Conservation (phyloP, 2,329 filamentous ascomycete genomes). For the Albifimbria verrucaria region DNA sequence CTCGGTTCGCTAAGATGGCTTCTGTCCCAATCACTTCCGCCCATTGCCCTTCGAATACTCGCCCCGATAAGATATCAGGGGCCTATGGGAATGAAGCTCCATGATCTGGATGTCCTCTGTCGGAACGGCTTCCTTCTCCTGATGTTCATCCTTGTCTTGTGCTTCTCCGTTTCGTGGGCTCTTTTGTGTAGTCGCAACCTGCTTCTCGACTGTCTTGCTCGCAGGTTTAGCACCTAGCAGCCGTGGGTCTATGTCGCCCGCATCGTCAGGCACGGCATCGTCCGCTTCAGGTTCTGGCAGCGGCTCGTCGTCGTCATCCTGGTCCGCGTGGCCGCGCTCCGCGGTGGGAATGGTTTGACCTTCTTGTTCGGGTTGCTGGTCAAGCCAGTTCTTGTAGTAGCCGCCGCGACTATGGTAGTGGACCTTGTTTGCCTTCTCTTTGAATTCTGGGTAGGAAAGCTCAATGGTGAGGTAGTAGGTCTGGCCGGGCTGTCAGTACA, state of each 20-base stretch:
- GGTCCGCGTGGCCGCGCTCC: conserved; percentile 15
- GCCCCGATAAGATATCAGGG: conserved; percentile 75
- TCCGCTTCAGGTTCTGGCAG: conserved; percentile 33
- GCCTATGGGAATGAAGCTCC: conserved; percentile 74
- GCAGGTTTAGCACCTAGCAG: conserved; percentile 3
- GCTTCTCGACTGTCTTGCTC: not conserved
- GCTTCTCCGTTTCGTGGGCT: conserved; percentile 15
- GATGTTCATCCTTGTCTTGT: conserved; percentile 5
- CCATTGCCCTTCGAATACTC: conserved; percentile 79
- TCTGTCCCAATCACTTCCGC: conserved; percentile 81
- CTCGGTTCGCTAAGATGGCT: conserved; percentile 62
- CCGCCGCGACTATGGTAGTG: conserved; percentile 39
- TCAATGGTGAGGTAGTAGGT: conserved; percentile 64
- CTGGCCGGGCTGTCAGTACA: too few relatives aligned
- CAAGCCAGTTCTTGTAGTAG: conserved; percentile 42
- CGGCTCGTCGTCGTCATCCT: conserved; percentile 25
- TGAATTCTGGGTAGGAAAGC: conserved; percentile 58
- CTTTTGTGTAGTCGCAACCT: not conserved
- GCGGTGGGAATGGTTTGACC: conserved; percentile 2
- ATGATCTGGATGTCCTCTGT: conserved; percentile 66
- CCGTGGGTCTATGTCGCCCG: conserved; percentile 16
- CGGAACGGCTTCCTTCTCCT: not conserved
- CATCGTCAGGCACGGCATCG: conserved; percentile 18
- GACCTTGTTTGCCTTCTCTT: conserved; percentile 38
- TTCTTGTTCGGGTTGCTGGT: conserved; percentile 21